Percentiles rank a stretch among this genome's conserved stretches.
Conservation (phyloP, 345 rosid genomes). For the Balakata baccata region DNA sequence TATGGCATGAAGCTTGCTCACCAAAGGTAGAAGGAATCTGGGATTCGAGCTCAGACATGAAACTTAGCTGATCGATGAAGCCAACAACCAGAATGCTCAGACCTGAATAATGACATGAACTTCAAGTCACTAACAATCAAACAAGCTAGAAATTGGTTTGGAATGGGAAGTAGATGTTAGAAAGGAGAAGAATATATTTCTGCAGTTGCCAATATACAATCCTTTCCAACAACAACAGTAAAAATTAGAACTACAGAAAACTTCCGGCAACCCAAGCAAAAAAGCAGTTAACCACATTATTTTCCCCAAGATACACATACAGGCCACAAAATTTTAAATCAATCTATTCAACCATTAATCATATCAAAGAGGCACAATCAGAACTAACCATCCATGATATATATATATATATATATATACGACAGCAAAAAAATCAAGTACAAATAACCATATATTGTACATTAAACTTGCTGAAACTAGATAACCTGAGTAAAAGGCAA, state of each 20-base stretch:
- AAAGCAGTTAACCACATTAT: too few relatives aligned
- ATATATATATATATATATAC: too few relatives aligned
- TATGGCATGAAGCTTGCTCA: slow-evolving; percentile 19
- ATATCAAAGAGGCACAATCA: too few relatives aligned
- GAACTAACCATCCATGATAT: too few relatives aligned
- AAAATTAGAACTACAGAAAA: too few relatives aligned
- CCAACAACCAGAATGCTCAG: slow-evolving; percentile 43
- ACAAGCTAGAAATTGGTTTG: not conserved
- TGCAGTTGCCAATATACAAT: not conserved
- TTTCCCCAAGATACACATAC: too few relatives aligned
- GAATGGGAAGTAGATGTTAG: not conserved
- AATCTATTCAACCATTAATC: too few relatives aligned
- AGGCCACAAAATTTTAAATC: too few relatives aligned
- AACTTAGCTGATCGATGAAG: slow-evolving; percentile 40
- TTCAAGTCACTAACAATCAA: not conserved
- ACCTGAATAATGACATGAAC: slow-evolving; percentile 27
- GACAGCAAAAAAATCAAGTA: too few relatives aligned
- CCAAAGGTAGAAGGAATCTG: slow-evolving; percentile 70
- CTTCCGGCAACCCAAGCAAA: not conserved
- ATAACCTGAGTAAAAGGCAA: too few relatives aligned
- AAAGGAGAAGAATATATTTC: not conserved
- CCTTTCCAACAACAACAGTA: not conserved
- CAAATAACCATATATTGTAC: too few relatives aligned
- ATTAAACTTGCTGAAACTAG: too few relatives aligned
- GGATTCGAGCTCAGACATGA: slow-evolving; percentile 80